Conservation (phyloP, 2,329 filamentous ascomycete genomes). For the Nemania sp. region DNA sequence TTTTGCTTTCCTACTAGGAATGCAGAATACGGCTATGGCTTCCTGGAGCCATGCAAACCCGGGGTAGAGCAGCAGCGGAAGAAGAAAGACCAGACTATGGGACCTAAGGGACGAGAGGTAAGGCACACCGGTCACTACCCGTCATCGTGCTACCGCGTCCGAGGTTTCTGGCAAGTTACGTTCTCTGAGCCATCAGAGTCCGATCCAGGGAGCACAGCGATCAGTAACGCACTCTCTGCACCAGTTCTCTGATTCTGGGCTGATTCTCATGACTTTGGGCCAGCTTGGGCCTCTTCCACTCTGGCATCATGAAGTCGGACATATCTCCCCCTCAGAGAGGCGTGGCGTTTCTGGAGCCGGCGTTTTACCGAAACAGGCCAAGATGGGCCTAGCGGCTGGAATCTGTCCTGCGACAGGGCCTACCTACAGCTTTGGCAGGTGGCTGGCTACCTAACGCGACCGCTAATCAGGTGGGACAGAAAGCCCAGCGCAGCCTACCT, state of each 20-base stretch:
- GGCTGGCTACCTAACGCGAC: no score
- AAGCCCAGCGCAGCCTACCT: no score
- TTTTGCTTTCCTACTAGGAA: background rate
- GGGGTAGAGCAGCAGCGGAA: background rate
- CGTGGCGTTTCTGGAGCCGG: slow-evolving; percentile 25
- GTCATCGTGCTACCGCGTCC: slow-evolving; percentile 12
- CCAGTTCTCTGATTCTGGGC: background rate
- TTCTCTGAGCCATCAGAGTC: background rate
- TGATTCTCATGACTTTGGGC: background rate
- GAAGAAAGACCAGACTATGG: background rate
- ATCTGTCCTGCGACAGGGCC: slow-evolving; percentile 12
- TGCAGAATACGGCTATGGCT: background rate
- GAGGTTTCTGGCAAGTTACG: slow-evolving; percentile 1
- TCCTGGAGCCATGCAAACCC: no score
- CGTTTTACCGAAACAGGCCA: slow-evolving; percentile 29
- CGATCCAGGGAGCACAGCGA: no score
- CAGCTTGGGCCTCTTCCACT: slow-evolving; percentile 3
- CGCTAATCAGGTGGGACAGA: no score
- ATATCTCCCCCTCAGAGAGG: slow-evolving; percentile 28
- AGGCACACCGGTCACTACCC: background rate
- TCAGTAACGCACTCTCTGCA: no score
- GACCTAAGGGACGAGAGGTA: background rate
- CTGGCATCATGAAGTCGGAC: slow-evolving; percentile 23
- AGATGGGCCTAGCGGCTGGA: slow-evolving; percentile 24
- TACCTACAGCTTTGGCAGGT: background rate